Conservation (phyloP, 1,284 basidiomycete genomes). For the Cryptococcus wingfieldii region DNA sequence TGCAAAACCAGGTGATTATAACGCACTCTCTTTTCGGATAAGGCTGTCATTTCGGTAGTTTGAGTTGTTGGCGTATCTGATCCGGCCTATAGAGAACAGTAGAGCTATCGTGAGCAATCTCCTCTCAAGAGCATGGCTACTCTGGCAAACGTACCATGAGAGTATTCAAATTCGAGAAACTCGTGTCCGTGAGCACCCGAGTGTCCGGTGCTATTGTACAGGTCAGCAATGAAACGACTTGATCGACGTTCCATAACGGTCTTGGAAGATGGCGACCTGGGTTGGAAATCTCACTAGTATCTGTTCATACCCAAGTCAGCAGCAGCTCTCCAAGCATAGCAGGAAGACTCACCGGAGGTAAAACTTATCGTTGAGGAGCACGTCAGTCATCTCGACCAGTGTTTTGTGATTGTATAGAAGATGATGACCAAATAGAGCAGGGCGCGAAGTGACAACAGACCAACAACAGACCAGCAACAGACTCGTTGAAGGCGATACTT, state of each 20-base stretch:
- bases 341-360: constrained; percentile 63
- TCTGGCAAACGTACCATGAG: constrained; percentile 57
- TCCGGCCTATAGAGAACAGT: constrained; percentile 54
- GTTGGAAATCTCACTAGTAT: constrained; percentile 68
- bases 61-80: constrained; percentile 98
- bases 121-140: background rate
- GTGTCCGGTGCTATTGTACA: constrained; percentile 72
- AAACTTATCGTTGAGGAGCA: constrained; percentile 61
- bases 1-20: background rate
- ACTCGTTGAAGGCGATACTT: background rate
- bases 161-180: constrained; percentile 98
- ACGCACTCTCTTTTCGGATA: constrained; percentile 96
- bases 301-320: constrained; percentile 49
- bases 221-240: constrained; percentile 3
- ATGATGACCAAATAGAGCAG: background rate
- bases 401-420: background rate
- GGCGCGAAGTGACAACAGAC: background rate
- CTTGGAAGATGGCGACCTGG: background rate
- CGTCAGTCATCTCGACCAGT: constrained; percentile 16
- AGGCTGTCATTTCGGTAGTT: constrained; percentile 97
- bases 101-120: background rate
- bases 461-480: too few species aligned
- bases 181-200: constrained; percentile 95
- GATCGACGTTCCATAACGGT: background rate
- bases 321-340: background rate